Base-by-base conservation (phyloP, 176 grass and related monocot species). In the Olyra latifolia region DNA sequence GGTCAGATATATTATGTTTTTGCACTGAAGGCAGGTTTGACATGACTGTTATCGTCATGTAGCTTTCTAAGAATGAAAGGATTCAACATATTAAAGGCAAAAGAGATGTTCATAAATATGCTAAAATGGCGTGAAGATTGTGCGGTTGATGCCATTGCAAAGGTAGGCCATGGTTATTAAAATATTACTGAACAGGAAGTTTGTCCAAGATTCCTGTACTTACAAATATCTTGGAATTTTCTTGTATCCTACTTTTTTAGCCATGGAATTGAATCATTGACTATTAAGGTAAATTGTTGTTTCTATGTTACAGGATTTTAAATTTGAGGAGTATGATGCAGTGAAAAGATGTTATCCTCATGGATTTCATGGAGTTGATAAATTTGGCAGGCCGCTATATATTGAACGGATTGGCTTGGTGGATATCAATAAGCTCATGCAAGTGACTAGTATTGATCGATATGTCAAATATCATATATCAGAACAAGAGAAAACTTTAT, bases 291-390 rank as follows among this genome's bases (percentile, higher is more conserved):
- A 58, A 78, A 54, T 24, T 4, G 38, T 61, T 60, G 55, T 85
- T 71, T 47, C 6, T 77, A 64, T 83, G 69, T 49, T 83, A 45
- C 77, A 98, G 92, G 95, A 95, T 83, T 98, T 93, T 72, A 87
- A 93, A 82, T 98, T 91, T 81, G 92, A 93, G 70, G 95, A 98
- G 71, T 69, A 81, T 65, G 88, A 95, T 72, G 84, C 80, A 75
- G 90, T 98, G 47, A 94, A 98, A 81, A 91, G 56, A 84, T 93
- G 86, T 32, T 98, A 95, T 82, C 92, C 95, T 47, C 95, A 91
- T 55, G 95, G 92, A 83, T 98, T 91, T 87, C 95, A 98, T 83
- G 95, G 92, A 82, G 90, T 98, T 59, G 95, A 98, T 79, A 94
- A 72, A 83, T 89, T 79, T 78, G 95, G 95, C 27, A 91, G 95